Percentiles rank a stretch among this genome's conserved stretches.
Evolutionary conservation across 192 early-diverging fungal genomes (phyloP).

Genomic region (Martensiomyces pterosporus): DNA sequence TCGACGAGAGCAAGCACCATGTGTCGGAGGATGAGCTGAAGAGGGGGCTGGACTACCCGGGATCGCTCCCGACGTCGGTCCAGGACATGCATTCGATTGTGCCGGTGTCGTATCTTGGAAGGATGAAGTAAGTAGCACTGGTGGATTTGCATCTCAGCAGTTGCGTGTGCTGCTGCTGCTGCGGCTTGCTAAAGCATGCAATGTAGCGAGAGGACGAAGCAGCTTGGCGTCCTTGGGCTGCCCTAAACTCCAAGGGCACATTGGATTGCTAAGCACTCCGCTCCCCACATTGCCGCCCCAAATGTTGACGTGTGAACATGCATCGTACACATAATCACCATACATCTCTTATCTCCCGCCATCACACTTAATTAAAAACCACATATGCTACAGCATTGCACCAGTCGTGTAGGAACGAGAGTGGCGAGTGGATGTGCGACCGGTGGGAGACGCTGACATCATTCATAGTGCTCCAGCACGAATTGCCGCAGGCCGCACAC

Average conservation of each 20-base stretch:
- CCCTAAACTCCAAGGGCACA: too few species aligned
- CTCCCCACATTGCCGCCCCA: too few species aligned
- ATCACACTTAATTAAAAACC: too few species aligned
- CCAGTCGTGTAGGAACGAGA: conserved; percentile 21
- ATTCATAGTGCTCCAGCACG: conserved; percentile 35
- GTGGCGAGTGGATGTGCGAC: conserved; percentile 47
- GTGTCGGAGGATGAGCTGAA: conserved; percentile 32
- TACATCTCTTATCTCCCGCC: too few species aligned
- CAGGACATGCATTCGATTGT: conserved; percentile 32
- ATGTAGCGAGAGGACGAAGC: too few species aligned
- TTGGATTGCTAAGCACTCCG: too few species aligned
- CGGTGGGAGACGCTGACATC: conserved; percentile 46
- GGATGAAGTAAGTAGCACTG: conserved; percentile 41
- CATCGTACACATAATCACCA: too few species aligned
- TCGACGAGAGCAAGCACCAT: conserved; percentile 2
- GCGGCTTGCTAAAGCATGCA: too few species aligned
- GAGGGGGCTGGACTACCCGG: conserved; percentile 35
- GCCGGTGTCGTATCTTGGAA: conserved; percentile 40
- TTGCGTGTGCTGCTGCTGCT: too few species aligned
- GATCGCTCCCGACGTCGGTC: conserved; percentile 25
- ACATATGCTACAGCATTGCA: neutral
- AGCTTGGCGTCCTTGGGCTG: too few species aligned
- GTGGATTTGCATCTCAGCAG: too few species aligned
- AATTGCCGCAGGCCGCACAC: conserved; percentile 39
- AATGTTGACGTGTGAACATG: too few species aligned